These are phyloP conservation scores for Calonectria montana DNA, from an alignment of 2,329 filamentous ascomycete species.

Conservation along the genomic window DNA sequence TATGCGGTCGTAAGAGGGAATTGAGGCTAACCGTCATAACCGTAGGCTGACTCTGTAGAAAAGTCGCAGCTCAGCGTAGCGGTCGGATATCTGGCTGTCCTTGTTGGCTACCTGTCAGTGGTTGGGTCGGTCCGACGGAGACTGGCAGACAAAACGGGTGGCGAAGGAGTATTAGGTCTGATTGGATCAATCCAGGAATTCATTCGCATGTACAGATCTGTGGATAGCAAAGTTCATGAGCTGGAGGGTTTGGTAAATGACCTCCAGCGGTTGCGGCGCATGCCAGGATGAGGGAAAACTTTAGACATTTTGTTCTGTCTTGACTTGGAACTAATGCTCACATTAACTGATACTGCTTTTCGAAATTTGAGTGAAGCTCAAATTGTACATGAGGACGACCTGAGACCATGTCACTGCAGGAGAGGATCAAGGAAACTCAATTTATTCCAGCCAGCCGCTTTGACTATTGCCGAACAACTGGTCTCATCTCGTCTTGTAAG, in stretches of 20 bases:
- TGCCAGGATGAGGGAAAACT: slow-evolving; percentile 19
- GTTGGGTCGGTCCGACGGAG: slow-evolving; percentile 56
- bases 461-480: neutral
- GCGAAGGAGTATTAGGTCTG: slow-evolving; percentile 58
- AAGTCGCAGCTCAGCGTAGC: slow-evolving; percentile 85
- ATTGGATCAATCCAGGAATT: slow-evolving; percentile 67
- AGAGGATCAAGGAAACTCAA: neutral
- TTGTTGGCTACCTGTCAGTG: slow-evolving; percentile 84
- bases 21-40: slow-evolving; percentile 18
- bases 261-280: slow-evolving; percentile 42
- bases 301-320: neutral
- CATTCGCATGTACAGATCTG: slow-evolving; percentile 61
- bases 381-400: neutral
- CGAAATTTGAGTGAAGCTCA: neutral
- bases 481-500: neutral
- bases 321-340: neutral
- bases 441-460: neutral
- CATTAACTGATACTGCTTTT: neutral
- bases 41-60: slow-evolving; percentile 75
- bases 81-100: slow-evolving; percentile 85
- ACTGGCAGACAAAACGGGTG: slow-evolving; percentile 55
- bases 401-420: neutral
- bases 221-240: slow-evolving; percentile 57
- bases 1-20: neutral
- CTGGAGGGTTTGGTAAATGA: slow-evolving; percentile 53